Percentiles rank a stretch among this genome's conserved stretches.
Evolutionary conservation across 2,329 filamentous ascomycete species (phyloP).

Genomic region (Aspergillus thermomutatus): DNA sequence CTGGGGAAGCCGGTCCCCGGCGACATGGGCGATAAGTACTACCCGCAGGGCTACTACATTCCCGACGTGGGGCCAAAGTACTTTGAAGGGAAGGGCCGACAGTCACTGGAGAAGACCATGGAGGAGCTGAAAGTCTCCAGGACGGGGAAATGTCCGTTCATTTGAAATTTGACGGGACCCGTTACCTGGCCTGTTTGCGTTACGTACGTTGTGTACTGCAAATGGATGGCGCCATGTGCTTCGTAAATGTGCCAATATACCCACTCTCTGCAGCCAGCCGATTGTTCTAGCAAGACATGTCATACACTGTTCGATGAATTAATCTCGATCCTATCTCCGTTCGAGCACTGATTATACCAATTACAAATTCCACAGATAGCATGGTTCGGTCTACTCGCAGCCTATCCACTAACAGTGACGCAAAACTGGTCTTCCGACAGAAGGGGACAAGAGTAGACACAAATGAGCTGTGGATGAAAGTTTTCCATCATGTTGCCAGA

Average conservation of each 20-base stretch:
- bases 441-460: background rate
- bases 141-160: slow-evolving; percentile 50
- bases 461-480: background rate
- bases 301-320: background rate
- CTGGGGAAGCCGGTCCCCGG: slow-evolving; percentile 48
- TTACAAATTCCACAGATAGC: too few species aligned
- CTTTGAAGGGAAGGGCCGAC: slow-evolving; percentile 50
- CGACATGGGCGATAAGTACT: slow-evolving; percentile 45
- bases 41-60: slow-evolving; percentile 47
- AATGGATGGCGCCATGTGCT: background rate
- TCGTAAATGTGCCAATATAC: background rate
- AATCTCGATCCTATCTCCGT: background rate
- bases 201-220: background rate
- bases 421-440: background rate
- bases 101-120: slow-evolving; percentile 21
- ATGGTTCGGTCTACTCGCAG: too few species aligned
- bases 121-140: slow-evolving; percentile 46
- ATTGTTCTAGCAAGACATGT: background rate
- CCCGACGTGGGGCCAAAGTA: slow-evolving; percentile 61
- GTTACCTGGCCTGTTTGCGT: background rate
- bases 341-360: too few species aligned
- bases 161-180: slow-evolving; percentile 9
- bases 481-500: background rate
- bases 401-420: background rate
- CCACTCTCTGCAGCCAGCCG: background rate